Evolutionary conservation across 2,329 filamentous ascomycete species (phyloP), one percentile per base, ranked within the genome.

Genomic region (Fusarium tricinctum): DNA sequence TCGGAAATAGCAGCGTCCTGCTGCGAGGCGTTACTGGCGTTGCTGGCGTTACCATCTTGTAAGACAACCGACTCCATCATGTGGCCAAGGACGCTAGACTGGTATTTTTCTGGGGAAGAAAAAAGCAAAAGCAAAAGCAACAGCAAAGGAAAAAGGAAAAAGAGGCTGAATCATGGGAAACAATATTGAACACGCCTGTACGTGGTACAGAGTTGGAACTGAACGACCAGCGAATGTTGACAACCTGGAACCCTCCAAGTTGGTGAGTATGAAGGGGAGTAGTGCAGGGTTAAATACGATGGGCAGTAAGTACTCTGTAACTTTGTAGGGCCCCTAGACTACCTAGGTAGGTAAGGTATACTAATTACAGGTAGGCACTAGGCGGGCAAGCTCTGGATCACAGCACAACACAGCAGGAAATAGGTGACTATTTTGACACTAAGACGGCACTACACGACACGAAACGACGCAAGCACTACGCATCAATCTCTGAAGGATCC

Each of bases 261-360:
- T 40, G 19, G 40, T 42, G 40, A 42, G n/a, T 28, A 43, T 49
- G 30, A 30, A 45, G 51, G 32, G 52, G 57, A 60, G 44, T 48
- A 51, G 40, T 65, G 58, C 51, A 66, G 58, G 48, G 58, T 73
- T 70, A 72, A 70, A 68, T 72, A 72, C 49, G 55, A 68, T 44
- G 35, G 35, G 14, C 14, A 17, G 10, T 30, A 26, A 8, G 23
- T 8, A 23, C 7, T 23, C 23, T 23, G 23, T 23, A 23, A 23
- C 23, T 26, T 8, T 10, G 8, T 26, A 30, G 9, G 12, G 28
- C 28, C 28, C 28, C 28, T 30, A 30, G 28, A 30, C 28, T 30
- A 8, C 26, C 26, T 8, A 23, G 23, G 23, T 8, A 23, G 23
- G 23, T 12, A 4, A 30, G 12, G 28, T 30, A 12, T 10, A 30